A percentile compares a stretch with the other conserved stretches of the same genome.
phyloP scores from a whole-genome alignment of 805 yeast species.

The Metschnikowia kofuensis region DNA sequence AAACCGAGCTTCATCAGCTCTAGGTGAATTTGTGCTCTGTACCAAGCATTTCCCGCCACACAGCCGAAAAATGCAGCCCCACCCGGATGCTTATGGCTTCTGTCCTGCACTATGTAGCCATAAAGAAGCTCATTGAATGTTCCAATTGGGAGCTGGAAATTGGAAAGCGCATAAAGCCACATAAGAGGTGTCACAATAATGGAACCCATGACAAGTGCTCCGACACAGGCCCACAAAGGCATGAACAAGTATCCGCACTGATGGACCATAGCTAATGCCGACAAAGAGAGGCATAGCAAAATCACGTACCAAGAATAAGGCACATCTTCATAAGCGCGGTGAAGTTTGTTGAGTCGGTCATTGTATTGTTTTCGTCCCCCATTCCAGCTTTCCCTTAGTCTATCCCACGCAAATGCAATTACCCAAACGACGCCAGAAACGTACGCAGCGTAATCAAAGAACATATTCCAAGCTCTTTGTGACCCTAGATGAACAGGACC shows the following conservation, averaged over 20 bases:
- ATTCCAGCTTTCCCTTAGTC: conserved; percentile 9
- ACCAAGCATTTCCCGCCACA: conserved; percentile 54
- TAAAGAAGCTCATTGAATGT: conserved; percentile 49
- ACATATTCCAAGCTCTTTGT: conserved; percentile 49
- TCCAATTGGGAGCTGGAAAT: conserved; percentile 52
- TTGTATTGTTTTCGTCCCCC: conserved; percentile 19
- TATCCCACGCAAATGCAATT: conserved; percentile 31
- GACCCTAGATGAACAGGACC: conserved; percentile 49
- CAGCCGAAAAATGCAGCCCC: conserved; percentile 50
- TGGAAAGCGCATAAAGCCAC: conserved; percentile 49
- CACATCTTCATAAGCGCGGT: conserved; percentile 38
- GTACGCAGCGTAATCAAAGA: conserved; percentile 53
- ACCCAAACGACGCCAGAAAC: conserved; percentile 49
- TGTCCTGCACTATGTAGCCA: conserved; percentile 43
- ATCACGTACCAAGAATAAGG: conserved; percentile 42
- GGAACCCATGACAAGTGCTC: conserved; percentile 43
- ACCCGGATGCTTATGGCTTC: conserved; percentile 39
- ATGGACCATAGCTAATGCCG: conserved; percentile 9
- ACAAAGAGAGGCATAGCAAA: conserved; percentile 32
- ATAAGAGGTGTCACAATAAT: conserved; percentile 48
- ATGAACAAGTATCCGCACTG: conserved; percentile 28
- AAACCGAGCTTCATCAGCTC: conserved; percentile 47
- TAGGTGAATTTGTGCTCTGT: conserved; percentile 43
- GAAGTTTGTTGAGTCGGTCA: conserved; percentile 45
- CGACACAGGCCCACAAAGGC: conserved; percentile 44